Evolutionary conservation across 2,329 filamentous ascomycete species (phyloP), one percentile per base, ranked within the genome.

Genomic region (Aspergillus sp.): DNA sequence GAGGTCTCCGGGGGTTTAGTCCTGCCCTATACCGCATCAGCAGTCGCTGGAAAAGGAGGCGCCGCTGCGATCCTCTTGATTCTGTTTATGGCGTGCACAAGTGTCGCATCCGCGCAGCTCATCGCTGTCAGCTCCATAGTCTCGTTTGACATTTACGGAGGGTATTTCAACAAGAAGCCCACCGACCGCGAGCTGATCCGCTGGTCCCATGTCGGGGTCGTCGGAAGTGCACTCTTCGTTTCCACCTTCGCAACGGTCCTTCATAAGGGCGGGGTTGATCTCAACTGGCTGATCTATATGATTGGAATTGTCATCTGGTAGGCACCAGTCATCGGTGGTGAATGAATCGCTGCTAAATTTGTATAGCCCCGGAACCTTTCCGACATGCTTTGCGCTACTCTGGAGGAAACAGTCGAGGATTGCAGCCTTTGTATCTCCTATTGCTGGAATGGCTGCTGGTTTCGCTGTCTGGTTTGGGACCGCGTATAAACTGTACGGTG

Each of bases 81-180:
- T 15, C 67, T 71, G 3, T 76, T 76, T 63, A 75, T 75, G 73
- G 73, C 74, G 2, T 69, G 73, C 6, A 76, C 74, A 1, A 81
- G 77, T 3, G 80, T 79, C 0, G 74, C 80, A 3, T 80, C 77
- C 0, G 79, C 80, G 0, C 79, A 83, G 48, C 74, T 82, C 12
- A 81, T 83, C 48, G 79, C 80, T 0, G 79, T 81, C 0, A 79
- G 77, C 0, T 81, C 80, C 0, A 80, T 83, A 47, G 75, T 83
- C 41, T 79, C 76, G 24, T 83, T 82, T 49, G 80, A 83, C 52
- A 78, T 83, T 11, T 83, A 83, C 63, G 73, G 79, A 0, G 76
- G 75, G 5, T 82, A 83, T 60, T 67, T 79, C 58, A 80, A 80
- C 53, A 72, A 71, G 0, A 57, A 58, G 0, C 78, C 81, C 0